A percentile compares a stretch with the other conserved stretches of the same genome.
Evolutionary conservation across 1,284 basidiomycete genomes (phyloP).

Genomic region (Butyriboletus regius): DNA sequence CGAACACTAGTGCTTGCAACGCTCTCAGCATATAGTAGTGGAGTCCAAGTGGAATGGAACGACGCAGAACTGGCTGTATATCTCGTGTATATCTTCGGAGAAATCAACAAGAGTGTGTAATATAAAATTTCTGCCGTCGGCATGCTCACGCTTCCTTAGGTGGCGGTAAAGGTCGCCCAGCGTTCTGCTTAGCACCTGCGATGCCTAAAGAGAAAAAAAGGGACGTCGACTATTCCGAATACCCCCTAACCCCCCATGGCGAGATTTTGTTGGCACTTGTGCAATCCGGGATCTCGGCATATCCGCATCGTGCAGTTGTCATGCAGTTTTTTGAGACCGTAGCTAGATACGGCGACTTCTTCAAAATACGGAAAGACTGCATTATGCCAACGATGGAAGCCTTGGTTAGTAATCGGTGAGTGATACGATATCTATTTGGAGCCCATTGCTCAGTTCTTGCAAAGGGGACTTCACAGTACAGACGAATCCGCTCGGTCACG

Average conservation of each 20-base stretch:
- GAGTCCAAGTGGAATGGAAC: slow-evolving; percentile 74
- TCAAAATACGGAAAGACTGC: slow-evolving; percentile 83
- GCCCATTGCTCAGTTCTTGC: slow-evolving; percentile 2
- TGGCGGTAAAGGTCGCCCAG: slow-evolving; percentile 66
- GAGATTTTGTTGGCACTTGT: slow-evolving; percentile 83
- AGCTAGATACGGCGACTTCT: slow-evolving; percentile 91
- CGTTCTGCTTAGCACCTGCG: slow-evolving; percentile 64
- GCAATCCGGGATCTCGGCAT: slow-evolving; percentile 74
- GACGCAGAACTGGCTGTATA: slow-evolving; percentile 89
- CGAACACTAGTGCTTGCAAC: slow-evolving; percentile 67
- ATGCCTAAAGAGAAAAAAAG: slow-evolving; percentile 61
- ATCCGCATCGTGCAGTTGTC: slow-evolving; percentile 81
- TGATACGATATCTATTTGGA: slow-evolving; percentile 2
- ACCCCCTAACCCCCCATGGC: slow-evolving; percentile 83
- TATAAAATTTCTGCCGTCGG: not conserved
- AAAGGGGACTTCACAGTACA: slow-evolving; percentile 81
- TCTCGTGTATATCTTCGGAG: slow-evolving; percentile 88
- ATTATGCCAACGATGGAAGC: slow-evolving; percentile 82
- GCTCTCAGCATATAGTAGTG: slow-evolving; percentile 56
- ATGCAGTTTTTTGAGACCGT: slow-evolving; percentile 92
- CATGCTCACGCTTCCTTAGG: slow-evolving; percentile 33
- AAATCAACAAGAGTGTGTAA: slow-evolving; percentile 71
- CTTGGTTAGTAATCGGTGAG: slow-evolving; percentile 77
- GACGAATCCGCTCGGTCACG: slow-evolving; percentile 69
- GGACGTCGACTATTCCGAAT: slow-evolving; percentile 71